Conservation (phyloP, 2,329 filamentous ascomycete genomes). For the Ceratocystis colombiana region DNA sequence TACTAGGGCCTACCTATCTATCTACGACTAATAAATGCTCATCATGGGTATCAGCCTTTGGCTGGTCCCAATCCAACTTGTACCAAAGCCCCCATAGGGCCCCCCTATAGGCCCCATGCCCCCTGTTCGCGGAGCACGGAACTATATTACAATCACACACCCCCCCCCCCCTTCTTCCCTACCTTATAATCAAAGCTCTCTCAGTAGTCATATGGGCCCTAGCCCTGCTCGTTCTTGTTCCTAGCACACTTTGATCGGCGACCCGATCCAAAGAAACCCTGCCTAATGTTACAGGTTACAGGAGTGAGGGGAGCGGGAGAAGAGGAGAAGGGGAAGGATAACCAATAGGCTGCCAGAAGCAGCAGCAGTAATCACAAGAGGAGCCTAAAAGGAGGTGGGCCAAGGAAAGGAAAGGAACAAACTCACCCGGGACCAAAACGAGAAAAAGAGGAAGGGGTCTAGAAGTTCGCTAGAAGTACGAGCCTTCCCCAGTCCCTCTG, state of each 20-base stretch:
- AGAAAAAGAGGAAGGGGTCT: constrained; percentile 8
- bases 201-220: no score
- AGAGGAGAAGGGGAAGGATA: neutral
- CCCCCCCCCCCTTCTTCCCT: neutral
- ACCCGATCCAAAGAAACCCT: constrained; percentile 2
- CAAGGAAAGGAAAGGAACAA: neutral
- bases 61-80: neutral
- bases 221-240: neutral
- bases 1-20: neutral
- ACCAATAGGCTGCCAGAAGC: neutral
- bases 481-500: neutral
- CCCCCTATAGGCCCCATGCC: neutral
- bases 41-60: neutral
- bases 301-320: neutral
- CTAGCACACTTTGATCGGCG: neutral
- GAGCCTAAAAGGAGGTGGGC: neutral
- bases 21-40: no score
- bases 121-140: constrained; percentile 6
- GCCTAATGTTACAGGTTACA: constrained; percentile 3
- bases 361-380: neutral
- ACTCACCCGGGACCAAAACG: neutral
- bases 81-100: neutral
- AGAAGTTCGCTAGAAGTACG: constrained; percentile 12
- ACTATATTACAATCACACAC: neutral
- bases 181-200: no score